Percentiles rank a stretch among this genome's conserved stretches.
Conservation (phyloP, 108 stramenopile species). For the Cylindrotheca fusiformis region DNA sequence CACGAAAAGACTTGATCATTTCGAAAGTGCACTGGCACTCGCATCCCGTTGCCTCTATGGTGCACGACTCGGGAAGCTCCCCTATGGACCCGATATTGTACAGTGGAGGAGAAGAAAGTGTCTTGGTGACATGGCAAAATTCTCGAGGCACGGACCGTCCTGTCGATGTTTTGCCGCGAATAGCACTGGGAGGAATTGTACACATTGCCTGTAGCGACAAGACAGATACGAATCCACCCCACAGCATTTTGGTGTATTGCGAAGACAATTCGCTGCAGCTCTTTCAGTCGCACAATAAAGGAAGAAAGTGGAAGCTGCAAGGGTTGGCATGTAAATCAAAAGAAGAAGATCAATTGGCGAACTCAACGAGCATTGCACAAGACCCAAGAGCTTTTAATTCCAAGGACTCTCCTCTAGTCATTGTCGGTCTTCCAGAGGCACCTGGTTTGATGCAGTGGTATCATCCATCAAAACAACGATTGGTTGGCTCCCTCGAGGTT, state of each 20-base stretch:
- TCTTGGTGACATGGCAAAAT: constrained; percentile 77
- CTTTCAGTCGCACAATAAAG: constrained; percentile 57
- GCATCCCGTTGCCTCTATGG: constrained; percentile 59
- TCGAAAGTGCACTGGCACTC: constrained; percentile 79
- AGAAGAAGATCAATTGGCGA: constrained; percentile 8
- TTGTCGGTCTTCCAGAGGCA: constrained; percentile 48
- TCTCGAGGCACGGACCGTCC: constrained; percentile 58
- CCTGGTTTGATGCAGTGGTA: constrained; percentile 83
- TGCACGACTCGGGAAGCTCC: constrained; percentile 33
- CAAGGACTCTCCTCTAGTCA: constrained; percentile 16
- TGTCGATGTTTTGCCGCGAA: constrained; percentile 52
- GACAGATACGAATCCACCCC: constrained; percentile 14
- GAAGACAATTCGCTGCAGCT: constrained; percentile 73
- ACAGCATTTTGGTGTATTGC: constrained; percentile 51
- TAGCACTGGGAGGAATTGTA: constrained; percentile 61
- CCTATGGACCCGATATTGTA: constrained; percentile 41
- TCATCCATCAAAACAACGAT: constrained; percentile 47
- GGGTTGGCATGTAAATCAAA: constrained; percentile 42
- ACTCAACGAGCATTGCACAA: background rate
- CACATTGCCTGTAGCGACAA: constrained; percentile 26
- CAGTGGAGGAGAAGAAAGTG: constrained; percentile 78
- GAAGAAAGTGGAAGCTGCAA: constrained; percentile 57
- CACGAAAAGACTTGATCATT: constrained; percentile 36
- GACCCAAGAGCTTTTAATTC: constrained; percentile 15
- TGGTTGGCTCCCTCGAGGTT: constrained; percentile 61